Conservation (phyloP, 1,139 yeast species). For the Candida frijolesensis region DNA sequence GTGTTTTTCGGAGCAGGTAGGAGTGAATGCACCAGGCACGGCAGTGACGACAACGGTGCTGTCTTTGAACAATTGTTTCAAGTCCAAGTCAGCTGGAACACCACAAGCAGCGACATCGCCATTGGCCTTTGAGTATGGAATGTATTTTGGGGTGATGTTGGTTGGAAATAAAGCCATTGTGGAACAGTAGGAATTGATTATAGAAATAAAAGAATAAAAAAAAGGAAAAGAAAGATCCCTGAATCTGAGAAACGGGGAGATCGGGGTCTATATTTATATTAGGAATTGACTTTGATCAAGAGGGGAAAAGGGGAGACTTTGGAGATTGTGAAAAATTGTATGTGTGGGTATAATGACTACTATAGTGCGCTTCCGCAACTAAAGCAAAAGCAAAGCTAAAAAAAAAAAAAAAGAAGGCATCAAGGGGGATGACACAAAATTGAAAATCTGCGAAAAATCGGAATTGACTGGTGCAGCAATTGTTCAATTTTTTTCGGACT, state of each 20-base stretch:
- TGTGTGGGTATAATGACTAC: not conserved
- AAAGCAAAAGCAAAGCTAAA: not conserved
- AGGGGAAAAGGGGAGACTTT: not conserved
- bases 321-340: not conserved
- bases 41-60: conserved; percentile 70
- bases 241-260: not conserved
- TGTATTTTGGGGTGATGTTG: conserved; percentile 54
- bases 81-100: conserved; percentile 52
- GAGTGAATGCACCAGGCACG: conserved; percentile 93
- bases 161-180: conserved; percentile 43
- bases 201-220: not conserved
- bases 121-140: conserved; percentile 53
- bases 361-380: not conserved
- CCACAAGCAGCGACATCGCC: conserved; percentile 53
- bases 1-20: conserved; percentile 81
- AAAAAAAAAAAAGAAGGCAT: not conserved
- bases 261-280: not conserved
- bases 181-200: too few species aligned
- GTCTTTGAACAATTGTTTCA: conserved; percentile 50
- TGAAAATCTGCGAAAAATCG: not conserved
- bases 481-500: not conserved
- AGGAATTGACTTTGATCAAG: not conserved
- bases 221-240: not conserved
- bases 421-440: not conserved
- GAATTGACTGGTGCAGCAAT: not conserved